Conservation (phyloP, 768 basidiomycete genomes). For the Tremella fuciformis region DNA sequence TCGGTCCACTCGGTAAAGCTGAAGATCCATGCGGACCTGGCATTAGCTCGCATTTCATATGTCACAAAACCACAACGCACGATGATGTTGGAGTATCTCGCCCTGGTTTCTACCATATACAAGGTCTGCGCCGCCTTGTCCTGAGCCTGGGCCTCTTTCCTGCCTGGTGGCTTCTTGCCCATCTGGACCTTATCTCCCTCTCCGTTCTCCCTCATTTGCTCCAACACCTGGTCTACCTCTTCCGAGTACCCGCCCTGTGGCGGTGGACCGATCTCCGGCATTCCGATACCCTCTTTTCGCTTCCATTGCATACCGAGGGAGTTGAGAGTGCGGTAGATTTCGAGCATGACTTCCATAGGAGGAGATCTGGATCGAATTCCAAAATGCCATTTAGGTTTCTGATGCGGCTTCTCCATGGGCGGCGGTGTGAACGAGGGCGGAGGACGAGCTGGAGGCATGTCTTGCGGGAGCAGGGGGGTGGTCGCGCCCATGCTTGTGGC, state of each 20-base stretch:
- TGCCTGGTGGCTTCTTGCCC: conserved; percentile 53
- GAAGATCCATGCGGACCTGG: conserved; percentile 93
- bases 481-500: not conserved
- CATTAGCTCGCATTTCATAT: conserved; percentile 7
- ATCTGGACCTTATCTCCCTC: conserved; percentile 56
- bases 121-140: conserved; percentile 58
- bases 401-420: conserved; percentile 54
- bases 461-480: not conserved
- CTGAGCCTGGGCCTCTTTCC: conserved; percentile 51
- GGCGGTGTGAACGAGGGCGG: conserved; percentile 43
- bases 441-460: conserved; percentile 40
- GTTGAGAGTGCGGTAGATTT: conserved; percentile 91
- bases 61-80: conserved; percentile 57
- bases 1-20: conserved; percentile 92
- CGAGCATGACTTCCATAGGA: conserved; percentile 99
- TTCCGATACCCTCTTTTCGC: conserved; percentile 65
- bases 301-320: conserved; percentile 96
- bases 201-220: conserved; percentile 56
- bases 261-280: conserved; percentile 50
- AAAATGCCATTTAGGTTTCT: conserved; percentile 93
- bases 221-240: conserved; percentile 64
- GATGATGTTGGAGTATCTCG: conserved; percentile 83
- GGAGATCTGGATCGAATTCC: conserved; percentile 86
- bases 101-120: conserved; percentile 92
- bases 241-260: conserved; percentile 57